Evolutionary conservation across 2,329 filamentous ascomycete genomes (phyloP).

Genomic region (Phoma sp.): DNA sequence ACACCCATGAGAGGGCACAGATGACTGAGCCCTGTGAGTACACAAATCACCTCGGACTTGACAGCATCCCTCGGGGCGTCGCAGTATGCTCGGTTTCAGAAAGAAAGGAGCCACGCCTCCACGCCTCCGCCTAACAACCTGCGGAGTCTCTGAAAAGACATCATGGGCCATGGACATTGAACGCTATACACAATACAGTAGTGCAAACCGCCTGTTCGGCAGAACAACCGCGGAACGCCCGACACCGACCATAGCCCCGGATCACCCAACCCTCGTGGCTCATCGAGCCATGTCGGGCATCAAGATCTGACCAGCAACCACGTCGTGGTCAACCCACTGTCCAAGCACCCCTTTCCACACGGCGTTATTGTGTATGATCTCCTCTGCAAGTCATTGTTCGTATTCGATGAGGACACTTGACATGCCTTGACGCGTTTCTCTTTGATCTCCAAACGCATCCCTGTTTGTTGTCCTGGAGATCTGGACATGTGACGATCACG

Average conservation of each 20-base stretch:
- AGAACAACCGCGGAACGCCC: constrained; percentile 5
- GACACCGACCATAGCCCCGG: constrained; percentile 5
- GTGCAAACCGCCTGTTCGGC: background rate
- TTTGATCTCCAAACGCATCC: constrained; percentile 3
- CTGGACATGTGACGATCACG: constrained; percentile 6
- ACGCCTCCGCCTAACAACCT: background rate
- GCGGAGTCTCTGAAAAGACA: background rate
- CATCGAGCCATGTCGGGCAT: constrained; percentile 22
- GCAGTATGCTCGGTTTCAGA: constrained; percentile 4
- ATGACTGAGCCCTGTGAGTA: constrained; percentile 6
- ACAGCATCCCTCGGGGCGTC: constrained; percentile 1
- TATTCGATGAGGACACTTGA: constrained; percentile 13
- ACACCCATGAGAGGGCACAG: constrained; percentile 20
- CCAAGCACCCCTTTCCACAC: constrained; percentile 1
- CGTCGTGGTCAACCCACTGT: constrained; percentile 3
- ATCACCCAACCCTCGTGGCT: constrained; percentile 9
- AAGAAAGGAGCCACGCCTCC: constrained; percentile 1
- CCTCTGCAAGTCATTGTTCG: constrained; percentile 25
- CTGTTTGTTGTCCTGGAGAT: constrained; percentile 1
- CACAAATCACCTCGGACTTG: constrained; percentile 13
- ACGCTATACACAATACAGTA: background rate
- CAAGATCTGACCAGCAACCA: constrained; percentile 14
- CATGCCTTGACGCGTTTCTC: constrained; percentile 1
- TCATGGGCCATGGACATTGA: background rate
- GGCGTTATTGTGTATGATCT: constrained; percentile 2